These are phyloP conservation scores for Gracilaria caudata DNA, from an alignment of 23 red algal genomes.

Conservation along the genomic window DNA sequence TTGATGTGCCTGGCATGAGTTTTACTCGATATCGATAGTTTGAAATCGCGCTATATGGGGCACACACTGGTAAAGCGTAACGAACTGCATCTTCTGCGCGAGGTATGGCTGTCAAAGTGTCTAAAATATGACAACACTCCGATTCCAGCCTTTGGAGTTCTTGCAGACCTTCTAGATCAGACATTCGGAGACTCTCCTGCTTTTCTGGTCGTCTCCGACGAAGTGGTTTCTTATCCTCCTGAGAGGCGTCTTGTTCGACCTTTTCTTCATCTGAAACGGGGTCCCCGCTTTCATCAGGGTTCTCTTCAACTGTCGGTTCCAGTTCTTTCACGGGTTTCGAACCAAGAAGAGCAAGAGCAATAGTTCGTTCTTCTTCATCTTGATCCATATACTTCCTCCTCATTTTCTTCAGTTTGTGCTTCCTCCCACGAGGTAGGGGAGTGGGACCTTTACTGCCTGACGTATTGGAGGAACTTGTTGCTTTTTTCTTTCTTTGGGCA, in stretches of 20 bases:
- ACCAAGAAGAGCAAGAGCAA: constrained; percentile 91
- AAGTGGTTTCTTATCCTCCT: background rate
- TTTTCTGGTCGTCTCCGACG: constrained; percentile 32
- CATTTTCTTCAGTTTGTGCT: constrained; percentile 85
- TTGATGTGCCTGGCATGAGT: constrained; percentile 89
- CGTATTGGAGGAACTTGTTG: background rate
- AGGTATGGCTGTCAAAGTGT: constrained; percentile 86
- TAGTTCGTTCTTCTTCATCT: constrained; percentile 83
- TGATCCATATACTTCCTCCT: constrained; percentile 94
- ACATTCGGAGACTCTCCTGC: constrained; percentile 47
- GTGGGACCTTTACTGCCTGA: constrained; percentile 4
- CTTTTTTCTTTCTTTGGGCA: background rate
- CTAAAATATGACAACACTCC: constrained; percentile 42
- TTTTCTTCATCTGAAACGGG: constrained; percentile 1
- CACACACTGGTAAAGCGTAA: constrained; percentile 89
- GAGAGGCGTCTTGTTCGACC: background rate
- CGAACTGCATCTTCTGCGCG: constrained; percentile 65
- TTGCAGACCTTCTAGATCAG: constrained; percentile 51
- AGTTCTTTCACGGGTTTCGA: constrained; percentile 64
- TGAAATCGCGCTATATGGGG: constrained; percentile 82
- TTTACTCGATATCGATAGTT: constrained; percentile 92
- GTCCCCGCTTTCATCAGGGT: constrained; percentile 15
- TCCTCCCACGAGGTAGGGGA: constrained; percentile 83
- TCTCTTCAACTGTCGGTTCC: constrained; percentile 3
- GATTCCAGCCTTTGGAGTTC: constrained; percentile 55